phyloP scores from a whole-genome alignment of 805 yeast species.

The Pichia gijzeniarum region DNA sequence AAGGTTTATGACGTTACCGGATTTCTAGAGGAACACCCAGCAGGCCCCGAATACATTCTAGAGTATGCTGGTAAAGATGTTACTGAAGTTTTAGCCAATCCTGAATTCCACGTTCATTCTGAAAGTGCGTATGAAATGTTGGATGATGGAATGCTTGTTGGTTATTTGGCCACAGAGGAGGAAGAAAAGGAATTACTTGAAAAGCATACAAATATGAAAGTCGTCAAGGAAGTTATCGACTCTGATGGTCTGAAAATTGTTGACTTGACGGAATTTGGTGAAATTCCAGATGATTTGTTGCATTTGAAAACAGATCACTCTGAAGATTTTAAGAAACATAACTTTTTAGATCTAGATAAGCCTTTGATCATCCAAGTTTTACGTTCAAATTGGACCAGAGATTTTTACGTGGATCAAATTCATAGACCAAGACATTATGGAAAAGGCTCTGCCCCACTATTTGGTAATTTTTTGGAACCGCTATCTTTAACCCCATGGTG shows the following conservation, averaged over 20 bases:
- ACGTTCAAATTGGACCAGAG: constrained; percentile 69
- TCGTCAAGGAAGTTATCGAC: constrained; percentile 20
- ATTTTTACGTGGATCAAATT: constrained; percentile 90
- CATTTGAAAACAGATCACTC: constrained; percentile 72
- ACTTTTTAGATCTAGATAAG: constrained; percentile 77
- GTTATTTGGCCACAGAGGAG: constrained; percentile 72
- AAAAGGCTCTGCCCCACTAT: constrained; percentile 90
- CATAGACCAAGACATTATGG: constrained; percentile 99
- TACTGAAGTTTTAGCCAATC: constrained; percentile 72
- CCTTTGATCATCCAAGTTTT: constrained; percentile 81
- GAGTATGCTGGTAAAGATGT: constrained; percentile 56
- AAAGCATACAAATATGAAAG: constrained; percentile 50
- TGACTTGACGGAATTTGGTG: constrained; percentile 52
- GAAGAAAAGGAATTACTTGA: constrained; percentile 65
- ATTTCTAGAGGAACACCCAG: constrained; percentile 69
- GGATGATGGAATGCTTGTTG: constrained; percentile 78
- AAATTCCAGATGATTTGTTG: constrained; percentile 69
- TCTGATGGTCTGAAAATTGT: constrained; percentile 25
- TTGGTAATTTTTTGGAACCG: constrained; percentile 94
- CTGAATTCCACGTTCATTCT: constrained; percentile 66
- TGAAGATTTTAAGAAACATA: constrained; percentile 67
- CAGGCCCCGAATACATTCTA: constrained; percentile 51
- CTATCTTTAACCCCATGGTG: constrained; percentile 90
- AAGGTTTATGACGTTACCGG: constrained; percentile 79
- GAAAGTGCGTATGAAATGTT: constrained; percentile 85